Evolutionary conservation across 1,139 yeast species (phyloP).

Genomic region (Lipomyces yarrowii): DNA sequence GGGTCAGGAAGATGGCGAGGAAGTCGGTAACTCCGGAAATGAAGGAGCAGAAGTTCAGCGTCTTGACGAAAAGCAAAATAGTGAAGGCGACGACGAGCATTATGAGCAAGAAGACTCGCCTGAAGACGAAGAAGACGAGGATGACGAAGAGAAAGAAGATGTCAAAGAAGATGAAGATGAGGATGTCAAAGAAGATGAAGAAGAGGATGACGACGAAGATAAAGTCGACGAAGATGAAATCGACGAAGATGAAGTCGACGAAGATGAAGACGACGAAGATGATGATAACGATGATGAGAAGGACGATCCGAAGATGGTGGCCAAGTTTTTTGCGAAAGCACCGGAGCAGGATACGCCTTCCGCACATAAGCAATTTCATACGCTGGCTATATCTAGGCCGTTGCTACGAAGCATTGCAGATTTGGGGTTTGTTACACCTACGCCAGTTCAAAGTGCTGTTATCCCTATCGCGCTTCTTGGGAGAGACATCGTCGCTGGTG

Average conservation of each 20-base stretch:
- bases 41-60: conserved; percentile 43
- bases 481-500: conserved; percentile 97
- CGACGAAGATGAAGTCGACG: conserved; percentile 40
- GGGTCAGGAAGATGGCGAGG: neutral
- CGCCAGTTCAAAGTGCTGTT: conserved; percentile 91
- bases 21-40: conserved; percentile 35
- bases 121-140: conserved; percentile 40
- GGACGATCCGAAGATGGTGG: conserved; percentile 38
- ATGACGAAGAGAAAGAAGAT: conserved; percentile 36
- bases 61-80: conserved; percentile 43
- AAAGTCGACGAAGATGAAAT: conserved; percentile 42
- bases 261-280: conserved; percentile 37
- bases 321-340: conserved; percentile 33
- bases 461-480: conserved; percentile 93
- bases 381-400: conserved; percentile 85
- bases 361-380: conserved; percentile 67
- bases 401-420: conserved; percentile 78
- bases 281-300: conserved; percentile 42
- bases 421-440: conserved; percentile 80
- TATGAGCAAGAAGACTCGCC: conserved; percentile 41
- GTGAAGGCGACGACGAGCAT: conserved; percentile 39
- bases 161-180: conserved; percentile 44
- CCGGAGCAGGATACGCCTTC: conserved; percentile 44
- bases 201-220: conserved; percentile 36
- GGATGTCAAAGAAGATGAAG: conserved; percentile 35